Evolutionary conservation across 164 flowering plant species (phyloP).

Genomic region (Vitis rotundifolia): DNA sequence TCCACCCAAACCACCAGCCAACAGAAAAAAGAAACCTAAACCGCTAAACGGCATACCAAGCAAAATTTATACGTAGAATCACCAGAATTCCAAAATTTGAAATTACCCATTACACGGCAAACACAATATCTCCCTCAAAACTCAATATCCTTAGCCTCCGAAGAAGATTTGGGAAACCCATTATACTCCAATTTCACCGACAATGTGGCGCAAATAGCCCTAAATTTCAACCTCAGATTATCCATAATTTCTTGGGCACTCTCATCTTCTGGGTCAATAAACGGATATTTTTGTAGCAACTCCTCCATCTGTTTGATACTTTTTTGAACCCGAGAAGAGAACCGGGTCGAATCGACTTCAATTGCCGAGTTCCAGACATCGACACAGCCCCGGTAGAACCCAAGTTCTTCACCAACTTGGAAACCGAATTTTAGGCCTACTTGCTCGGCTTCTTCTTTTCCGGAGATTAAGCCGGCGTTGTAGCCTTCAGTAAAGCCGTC

Average conservation of each 20-base stretch:
- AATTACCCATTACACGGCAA: too few species aligned
- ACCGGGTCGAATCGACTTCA: conserved; percentile 35
- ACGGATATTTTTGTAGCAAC: conserved; percentile 52
- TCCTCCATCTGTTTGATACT: conserved; percentile 57
- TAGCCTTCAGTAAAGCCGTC: conserved; percentile 67
- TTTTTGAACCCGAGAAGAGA: conserved; percentile 60
- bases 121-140: conserved; percentile 34
- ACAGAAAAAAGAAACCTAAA: too few species aligned
- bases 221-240: conserved; percentile 65
- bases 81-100: too few species aligned
- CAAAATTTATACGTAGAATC: too few species aligned
- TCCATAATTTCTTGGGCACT: conserved; percentile 55
- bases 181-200: conserved; percentile 60
- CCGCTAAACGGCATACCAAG: too few species aligned
- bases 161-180: conserved; percentile 46
- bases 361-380: conserved; percentile 64
- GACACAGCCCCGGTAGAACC: conserved; percentile 73
- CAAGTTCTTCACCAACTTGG: conserved; percentile 70
- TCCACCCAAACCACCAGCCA: too few species aligned
- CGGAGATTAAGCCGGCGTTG: conserved; percentile 50
- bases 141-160: conserved; percentile 27
- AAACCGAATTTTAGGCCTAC: conserved; percentile 74
- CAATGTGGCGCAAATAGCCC: conserved; percentile 54
- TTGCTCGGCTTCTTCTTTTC: conserved; percentile 60
- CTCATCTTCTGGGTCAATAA: conserved; percentile 69